Evolutionary conservation across 108 stramenopile genomes (phyloP).

Genomic region (Hondaea fermentalgiana): DNA sequence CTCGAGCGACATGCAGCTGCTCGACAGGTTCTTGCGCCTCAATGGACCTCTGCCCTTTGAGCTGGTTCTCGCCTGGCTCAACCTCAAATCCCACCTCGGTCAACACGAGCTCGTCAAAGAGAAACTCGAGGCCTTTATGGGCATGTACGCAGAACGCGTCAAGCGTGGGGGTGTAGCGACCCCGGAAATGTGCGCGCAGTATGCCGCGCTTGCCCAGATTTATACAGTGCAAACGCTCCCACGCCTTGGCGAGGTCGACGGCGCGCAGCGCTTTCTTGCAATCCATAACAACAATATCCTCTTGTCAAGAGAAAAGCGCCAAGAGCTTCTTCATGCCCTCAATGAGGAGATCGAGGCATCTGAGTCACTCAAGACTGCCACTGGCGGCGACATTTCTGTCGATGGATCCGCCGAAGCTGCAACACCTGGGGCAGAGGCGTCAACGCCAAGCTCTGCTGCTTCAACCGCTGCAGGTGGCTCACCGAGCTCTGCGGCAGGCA

Average conservation of each 20-base stretch:
- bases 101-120: conserved; percentile 4
- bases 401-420: not conserved
- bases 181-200: not conserved
- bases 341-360: conserved; percentile 1
- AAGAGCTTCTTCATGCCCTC: not conserved
- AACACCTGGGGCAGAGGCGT: no score
- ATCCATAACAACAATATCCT: not conserved
- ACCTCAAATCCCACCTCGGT: not conserved
- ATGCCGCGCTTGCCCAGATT: not conserved
- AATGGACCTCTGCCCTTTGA: conserved; percentile 16
- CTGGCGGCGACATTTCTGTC: not conserved
- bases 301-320: not conserved
- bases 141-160: conserved; percentile 4
- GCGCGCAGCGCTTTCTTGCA: not conserved
- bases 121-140: not conserved
- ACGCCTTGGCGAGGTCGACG: not conserved
- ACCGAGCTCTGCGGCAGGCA: no score
- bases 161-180: not conserved
- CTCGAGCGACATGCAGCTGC: not conserved
- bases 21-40: not conserved
- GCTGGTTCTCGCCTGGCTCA: conserved; percentile 9
- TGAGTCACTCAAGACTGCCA: not conserved
- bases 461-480: no score
- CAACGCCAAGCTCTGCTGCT: no score
- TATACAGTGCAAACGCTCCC: not conserved